A percentile compares a stretch with the other conserved stretches of the same genome.
phyloP scores from a whole-genome alignment of 2,329 filamentous ascomycete genomes.

The Talaromyces funiculosus region DNA sequence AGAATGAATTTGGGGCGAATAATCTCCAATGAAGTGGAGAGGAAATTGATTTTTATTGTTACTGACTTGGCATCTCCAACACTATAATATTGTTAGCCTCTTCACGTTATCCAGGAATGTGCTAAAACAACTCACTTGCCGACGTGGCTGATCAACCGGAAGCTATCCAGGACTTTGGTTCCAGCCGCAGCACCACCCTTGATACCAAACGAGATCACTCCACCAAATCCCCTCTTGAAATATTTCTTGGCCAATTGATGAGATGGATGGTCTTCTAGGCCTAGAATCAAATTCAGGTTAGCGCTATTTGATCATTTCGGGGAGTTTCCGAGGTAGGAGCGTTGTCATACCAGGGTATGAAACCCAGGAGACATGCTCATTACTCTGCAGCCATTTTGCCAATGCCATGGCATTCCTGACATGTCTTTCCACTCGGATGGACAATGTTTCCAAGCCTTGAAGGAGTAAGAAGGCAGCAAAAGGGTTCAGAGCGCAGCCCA shows the following conservation, averaged over 20 bases:
- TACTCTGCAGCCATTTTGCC: conserved; percentile 75
- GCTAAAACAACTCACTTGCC: conserved; percentile 59
- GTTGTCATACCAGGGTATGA: conserved; percentile 66
- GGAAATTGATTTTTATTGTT: no score
- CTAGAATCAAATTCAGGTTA: no score
- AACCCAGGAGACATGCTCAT: conserved; percentile 83
- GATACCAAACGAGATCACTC: conserved; percentile 92
- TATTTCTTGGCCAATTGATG: conserved; percentile 82
- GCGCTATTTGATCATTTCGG: no score
- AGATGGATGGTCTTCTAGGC: conserved; percentile 68
- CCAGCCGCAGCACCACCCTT: conserved; percentile 85
- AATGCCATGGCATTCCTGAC: conserved; percentile 75
- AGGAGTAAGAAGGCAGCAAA: conserved; percentile 90
- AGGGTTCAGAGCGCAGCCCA: conserved; percentile 77
- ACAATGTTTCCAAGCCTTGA: conserved; percentile 82
- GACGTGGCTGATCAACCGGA: conserved; percentile 91
- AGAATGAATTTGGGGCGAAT: no score
- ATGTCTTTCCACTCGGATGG: conserved; percentile 77
- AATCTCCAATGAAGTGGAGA: no score
- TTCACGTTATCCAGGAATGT: not conserved
- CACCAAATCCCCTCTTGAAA: conserved; percentile 70
- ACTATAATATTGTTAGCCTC: no score
- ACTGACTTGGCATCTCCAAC: no score
- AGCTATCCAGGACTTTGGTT: conserved; percentile 81
- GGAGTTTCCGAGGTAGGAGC: no score